Conservation (phyloP, 192 early-diverging fungal genomes). For the Thamnidium elegans region DNA sequence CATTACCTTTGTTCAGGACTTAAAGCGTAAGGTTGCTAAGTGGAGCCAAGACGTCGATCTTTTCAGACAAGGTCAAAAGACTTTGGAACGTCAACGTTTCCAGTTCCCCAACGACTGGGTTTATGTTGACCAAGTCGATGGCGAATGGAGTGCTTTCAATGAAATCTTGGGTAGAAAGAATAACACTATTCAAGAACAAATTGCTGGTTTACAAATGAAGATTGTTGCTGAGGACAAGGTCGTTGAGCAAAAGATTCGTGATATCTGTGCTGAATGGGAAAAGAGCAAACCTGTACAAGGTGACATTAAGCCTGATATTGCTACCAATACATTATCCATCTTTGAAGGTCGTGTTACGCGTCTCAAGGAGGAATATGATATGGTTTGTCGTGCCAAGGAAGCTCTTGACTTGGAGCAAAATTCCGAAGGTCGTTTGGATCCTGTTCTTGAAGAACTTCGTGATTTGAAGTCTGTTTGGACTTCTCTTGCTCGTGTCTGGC, state of each 20-base stretch:
- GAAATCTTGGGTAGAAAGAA: slow-evolving; percentile 91
- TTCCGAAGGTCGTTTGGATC: slow-evolving; percentile 68
- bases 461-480: slow-evolving; percentile 95
- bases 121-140: slow-evolving; percentile 91
- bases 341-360: slow-evolving; percentile 83
- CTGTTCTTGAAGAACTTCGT: slow-evolving; percentile 86
- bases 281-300: slow-evolving; percentile 93
- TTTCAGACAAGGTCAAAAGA: slow-evolving; percentile 89
- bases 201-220: slow-evolving; percentile 90
- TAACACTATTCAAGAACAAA: slow-evolving; percentile 90
- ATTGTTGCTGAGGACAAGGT: slow-evolving; percentile 91
- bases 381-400: slow-evolving; percentile 88
- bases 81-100: slow-evolving; percentile 90
- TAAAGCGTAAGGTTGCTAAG: slow-evolving; percentile 74
- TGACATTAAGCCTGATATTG: slow-evolving; percentile 82
- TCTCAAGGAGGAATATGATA: slow-evolving; percentile 82
- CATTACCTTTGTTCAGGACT: slow-evolving; percentile 94
- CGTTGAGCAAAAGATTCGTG: slow-evolving; percentile 79
- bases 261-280: slow-evolving; percentile 89
- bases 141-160: slow-evolving; percentile 97
- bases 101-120: slow-evolving; percentile 96
- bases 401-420: slow-evolving; percentile 83
- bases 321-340: slow-evolving; percentile 74
- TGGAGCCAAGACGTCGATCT: slow-evolving; percentile 85
- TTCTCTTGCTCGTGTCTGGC: slow-evolving; percentile 79